Evolutionary conservation across 2,329 filamentous ascomycete genomes (phyloP).

Genomic region (Fusarium liriodendri): DNA sequence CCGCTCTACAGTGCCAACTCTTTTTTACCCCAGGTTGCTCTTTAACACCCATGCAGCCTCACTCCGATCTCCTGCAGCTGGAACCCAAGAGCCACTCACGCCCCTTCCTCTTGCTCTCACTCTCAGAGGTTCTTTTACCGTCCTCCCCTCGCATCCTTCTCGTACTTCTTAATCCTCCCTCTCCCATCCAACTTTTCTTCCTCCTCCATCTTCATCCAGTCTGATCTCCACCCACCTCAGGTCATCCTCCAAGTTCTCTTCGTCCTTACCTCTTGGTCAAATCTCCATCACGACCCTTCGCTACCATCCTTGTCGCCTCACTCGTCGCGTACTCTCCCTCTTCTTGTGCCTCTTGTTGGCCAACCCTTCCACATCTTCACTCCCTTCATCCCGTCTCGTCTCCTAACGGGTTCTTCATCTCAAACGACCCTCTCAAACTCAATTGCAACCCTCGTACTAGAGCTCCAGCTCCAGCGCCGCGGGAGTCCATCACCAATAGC

Average conservation of each 20-base stretch:
- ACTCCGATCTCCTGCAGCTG: slow-evolving; percentile 42
- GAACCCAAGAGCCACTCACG: slow-evolving; percentile 44
- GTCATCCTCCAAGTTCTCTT: slow-evolving; percentile 6
- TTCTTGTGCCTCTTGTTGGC: slow-evolving; percentile 24
- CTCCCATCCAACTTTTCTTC: slow-evolving; percentile 40
- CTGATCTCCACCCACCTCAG: slow-evolving; percentile 2
- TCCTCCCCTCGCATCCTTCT: slow-evolving; percentile 40
- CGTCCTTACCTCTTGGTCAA: slow-evolving; percentile 5
- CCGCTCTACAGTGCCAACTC: slow-evolving; percentile 39
- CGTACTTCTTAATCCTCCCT: slow-evolving; percentile 39
- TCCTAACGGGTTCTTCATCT: slow-evolving; percentile 2
- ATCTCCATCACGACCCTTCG: slow-evolving; percentile 11
- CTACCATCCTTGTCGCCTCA: slow-evolving; percentile 3
- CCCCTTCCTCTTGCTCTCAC: slow-evolving; percentile 42
- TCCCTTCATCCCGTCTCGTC: slow-evolving; percentile 8
- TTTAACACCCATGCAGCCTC: slow-evolving; percentile 37
- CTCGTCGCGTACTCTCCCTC: not conserved
- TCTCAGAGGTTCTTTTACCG: slow-evolving; percentile 43
- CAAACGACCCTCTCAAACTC: not conserved
- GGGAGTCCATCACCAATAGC: slow-evolving; percentile 24
- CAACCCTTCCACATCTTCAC: slow-evolving; percentile 14
- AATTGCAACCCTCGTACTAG: slow-evolving; percentile 2
- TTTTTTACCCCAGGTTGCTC: slow-evolving; percentile 39
- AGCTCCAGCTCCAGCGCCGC: slow-evolving; percentile 11
- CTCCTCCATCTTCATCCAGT: slow-evolving; percentile 23